Base-by-base conservation (phyloP, 2,329 filamentous ascomycete genomes). In the Zymoseptoria brevis region DNA sequence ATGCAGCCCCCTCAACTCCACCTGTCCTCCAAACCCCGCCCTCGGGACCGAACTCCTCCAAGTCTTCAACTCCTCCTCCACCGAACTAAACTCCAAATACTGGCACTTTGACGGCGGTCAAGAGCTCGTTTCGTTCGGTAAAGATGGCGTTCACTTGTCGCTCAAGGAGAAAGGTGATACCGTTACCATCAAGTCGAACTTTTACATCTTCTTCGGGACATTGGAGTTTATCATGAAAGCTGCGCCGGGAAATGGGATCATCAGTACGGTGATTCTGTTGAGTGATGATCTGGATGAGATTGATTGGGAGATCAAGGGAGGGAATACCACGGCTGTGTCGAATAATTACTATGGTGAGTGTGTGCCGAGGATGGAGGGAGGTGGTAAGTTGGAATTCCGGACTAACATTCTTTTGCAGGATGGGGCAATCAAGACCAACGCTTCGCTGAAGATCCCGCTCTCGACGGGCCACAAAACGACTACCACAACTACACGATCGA, bases 251-350 rank as follows among this genome's bases (percentile, higher is more conserved):
- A 77, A 76, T 7, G 91, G 91, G 55, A 86, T 96, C 63, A 83
- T 96, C 67, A 90, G 86, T 69, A 83, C 88, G 62, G 86, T 95
- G 69, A 92, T 96, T 71, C 81, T 93, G 73, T 81, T 94, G 65
- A 93, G 88, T 55, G 87, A 94, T 66, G 87, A 91, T 67, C 80
- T 94, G 13, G 91, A 96, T 72, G 90, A 96, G 75, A 86, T 96
- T 49, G 91, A 96, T 71, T 93, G 89, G 83, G 89, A 94, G 71
- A 88, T 89, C 69, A 80, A 90, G 60, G 89, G 89, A 52, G 81
- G 81, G 58, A 86, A 89, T 69, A 74, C 77, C 57, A 83, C 79
- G 16, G 75, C 79, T 29, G 87, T 83, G 8, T 81, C 87, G 65
- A 87, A 83, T 66, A 93, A 93, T 77, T 93, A 86, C 75, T 90